Evolutionary conservation across 495 filamentous ascomycete species (phyloP).

Genomic region (Thozetella sp.): DNA sequence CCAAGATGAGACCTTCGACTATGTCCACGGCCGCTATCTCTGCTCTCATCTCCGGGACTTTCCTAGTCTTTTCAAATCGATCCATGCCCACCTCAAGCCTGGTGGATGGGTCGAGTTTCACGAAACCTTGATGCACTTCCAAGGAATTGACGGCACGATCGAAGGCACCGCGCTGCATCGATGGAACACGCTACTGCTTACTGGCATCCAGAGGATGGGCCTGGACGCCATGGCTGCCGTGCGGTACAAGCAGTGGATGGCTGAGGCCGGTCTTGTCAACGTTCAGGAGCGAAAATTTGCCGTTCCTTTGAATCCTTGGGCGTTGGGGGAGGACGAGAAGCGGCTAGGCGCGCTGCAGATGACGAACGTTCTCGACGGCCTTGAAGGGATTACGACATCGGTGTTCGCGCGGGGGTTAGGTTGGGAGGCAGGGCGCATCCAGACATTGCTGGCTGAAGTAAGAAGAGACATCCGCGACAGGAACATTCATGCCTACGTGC

Average conservation of each 20-base stretch:
- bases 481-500: constrained; percentile 46
- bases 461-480: constrained; percentile 51
- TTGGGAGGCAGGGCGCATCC: constrained; percentile 49
- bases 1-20: constrained; percentile 44
- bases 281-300: constrained; percentile 43
- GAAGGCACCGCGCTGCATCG: constrained; percentile 25
- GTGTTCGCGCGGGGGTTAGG: constrained; percentile 54
- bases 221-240: constrained; percentile 15
- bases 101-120: constrained; percentile 55
- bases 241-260: constrained; percentile 26
- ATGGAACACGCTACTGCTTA: constrained; percentile 29
- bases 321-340: constrained; percentile 46
- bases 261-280: constrained; percentile 44
- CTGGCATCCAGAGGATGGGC: constrained; percentile 21
- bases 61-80: constrained; percentile 36
- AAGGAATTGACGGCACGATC: constrained; percentile 24
- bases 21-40: constrained; percentile 47
- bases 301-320: constrained; percentile 54
- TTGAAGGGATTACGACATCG: constrained; percentile 50
- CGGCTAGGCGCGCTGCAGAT: constrained; percentile 45
- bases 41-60: constrained; percentile 42
- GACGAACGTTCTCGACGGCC: constrained; percentile 35
- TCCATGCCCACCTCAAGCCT: constrained; percentile 42
- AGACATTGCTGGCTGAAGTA: constrained; percentile 53
- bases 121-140: constrained; percentile 36